Percentiles rank a stretch among this genome's conserved stretches.
Evolutionary conservation across 306 rosid species (phyloP).

Genomic region (Abrus pulchellus): DNA sequence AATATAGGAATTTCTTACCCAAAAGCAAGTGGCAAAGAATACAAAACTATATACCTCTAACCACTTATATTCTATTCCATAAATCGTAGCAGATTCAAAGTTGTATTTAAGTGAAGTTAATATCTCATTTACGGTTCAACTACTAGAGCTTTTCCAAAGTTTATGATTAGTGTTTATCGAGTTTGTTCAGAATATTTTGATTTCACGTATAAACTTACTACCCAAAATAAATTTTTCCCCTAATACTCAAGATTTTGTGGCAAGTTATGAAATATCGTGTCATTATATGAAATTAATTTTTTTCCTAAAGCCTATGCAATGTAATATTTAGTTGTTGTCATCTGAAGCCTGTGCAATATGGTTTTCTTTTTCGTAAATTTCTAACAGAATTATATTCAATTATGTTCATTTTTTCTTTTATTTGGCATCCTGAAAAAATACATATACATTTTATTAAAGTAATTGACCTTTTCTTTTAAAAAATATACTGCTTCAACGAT

Average conservation of each 20-base stretch:
- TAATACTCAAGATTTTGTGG: too few species aligned
- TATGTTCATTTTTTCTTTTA: too few species aligned
- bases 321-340: too few species aligned
- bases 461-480: background rate
- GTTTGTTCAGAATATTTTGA: background rate
- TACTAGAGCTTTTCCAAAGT: background rate
- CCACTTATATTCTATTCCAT: slow-evolving; percentile 1
- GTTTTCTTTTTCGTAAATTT: background rate
- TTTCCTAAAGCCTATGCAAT: too few species aligned
- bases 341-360: background rate
- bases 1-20: background rate
- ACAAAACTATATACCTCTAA: background rate
- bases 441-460: background rate
- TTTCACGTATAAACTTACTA: background rate
- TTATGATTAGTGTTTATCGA: background rate
- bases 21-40: background rate
- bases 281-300: too few species aligned
- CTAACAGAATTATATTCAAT: too few species aligned
- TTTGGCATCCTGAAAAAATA: too few species aligned
- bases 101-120: background rate
- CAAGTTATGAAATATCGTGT: too few species aligned
- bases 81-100: slow-evolving; percentile 26
- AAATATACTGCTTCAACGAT: slow-evolving; percentile 7
- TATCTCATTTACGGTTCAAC: background rate
- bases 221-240: too few species aligned